phyloP scores from a whole-genome alignment of 148 eudicot species.

The Fagopyrum tataricum region DNA sequence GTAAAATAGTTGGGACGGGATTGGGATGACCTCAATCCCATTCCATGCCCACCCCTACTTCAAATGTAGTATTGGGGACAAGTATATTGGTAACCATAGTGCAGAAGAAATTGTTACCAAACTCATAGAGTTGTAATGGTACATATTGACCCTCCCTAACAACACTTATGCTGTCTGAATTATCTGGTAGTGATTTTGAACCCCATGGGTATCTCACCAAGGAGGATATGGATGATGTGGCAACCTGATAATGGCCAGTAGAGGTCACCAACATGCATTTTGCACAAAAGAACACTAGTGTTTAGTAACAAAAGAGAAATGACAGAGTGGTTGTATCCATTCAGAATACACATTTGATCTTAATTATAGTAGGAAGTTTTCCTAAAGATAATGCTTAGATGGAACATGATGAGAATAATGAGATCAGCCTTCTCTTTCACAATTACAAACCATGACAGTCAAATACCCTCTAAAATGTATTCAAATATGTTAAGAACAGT shows the following conservation, averaged over 20 bases:
- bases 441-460: background rate
- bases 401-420: background rate
- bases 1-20: too few relatives aligned
- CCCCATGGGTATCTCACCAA: constrained; percentile 52
- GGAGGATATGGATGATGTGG: constrained; percentile 40
- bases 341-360: background rate
- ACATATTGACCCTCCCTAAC: constrained; percentile 25
- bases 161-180: constrained; percentile 9
- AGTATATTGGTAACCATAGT: background rate
- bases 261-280: background rate
- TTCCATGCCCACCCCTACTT: too few relatives aligned
- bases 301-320: background rate
- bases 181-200: constrained; percentile 30
- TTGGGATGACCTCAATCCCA: too few relatives aligned
- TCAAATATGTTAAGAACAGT: background rate
- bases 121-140: constrained; percentile 42
- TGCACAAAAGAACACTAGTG: background rate
- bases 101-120: constrained; percentile 25
- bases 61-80: background rate
- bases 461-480: background rate
- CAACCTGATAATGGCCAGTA: constrained; percentile 26
- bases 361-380: background rate
- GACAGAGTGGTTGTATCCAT: background rate
- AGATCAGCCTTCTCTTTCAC: background rate
- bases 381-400: background rate